Evolutionary conservation across 2,329 filamentous ascomycete genomes (phyloP).

Genomic region (Aspergillus oerlinghausenensis): DNA sequence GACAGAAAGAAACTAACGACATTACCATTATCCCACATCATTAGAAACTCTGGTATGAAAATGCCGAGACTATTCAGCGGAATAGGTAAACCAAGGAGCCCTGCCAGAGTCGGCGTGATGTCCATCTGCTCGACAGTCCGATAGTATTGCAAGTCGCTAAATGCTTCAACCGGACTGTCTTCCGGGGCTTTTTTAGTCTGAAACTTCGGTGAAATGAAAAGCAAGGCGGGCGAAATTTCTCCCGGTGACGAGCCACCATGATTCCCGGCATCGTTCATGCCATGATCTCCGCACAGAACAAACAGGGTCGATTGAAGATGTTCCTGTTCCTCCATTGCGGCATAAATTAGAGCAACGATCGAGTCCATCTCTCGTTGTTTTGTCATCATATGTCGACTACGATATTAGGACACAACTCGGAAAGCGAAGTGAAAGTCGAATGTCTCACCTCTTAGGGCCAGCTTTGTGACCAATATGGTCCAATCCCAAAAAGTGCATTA

Average conservation of each 20-base stretch:
- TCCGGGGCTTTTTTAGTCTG: slow-evolving; percentile 47
- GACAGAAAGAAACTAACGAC: background rate
- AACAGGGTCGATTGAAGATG: slow-evolving; percentile 77
- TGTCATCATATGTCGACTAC: slow-evolving; percentile 79
- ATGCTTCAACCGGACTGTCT: slow-evolving; percentile 54
- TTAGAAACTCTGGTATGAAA: slow-evolving; percentile 73
- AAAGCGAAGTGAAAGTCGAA: slow-evolving; percentile 2
- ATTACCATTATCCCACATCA: slow-evolving; percentile 67
- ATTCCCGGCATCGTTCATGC: slow-evolving; percentile 99
- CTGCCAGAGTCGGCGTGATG: slow-evolving; percentile 82
- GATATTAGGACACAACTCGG: slow-evolving; percentile 14
- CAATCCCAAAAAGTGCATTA: slow-evolving; percentile 90
- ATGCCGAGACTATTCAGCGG: slow-evolving; percentile 87
- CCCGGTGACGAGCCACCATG: slow-evolving; percentile 91
- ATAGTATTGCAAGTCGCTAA: slow-evolving; percentile 78
- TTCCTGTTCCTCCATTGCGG: slow-evolving; percentile 63
- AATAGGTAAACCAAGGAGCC: slow-evolving; percentile 79
- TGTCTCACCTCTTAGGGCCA: slow-evolving; percentile 68
- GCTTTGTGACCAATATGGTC: slow-evolving; percentile 98
- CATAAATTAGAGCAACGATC: slow-evolving; percentile 71
- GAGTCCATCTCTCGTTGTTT: slow-evolving; percentile 94
- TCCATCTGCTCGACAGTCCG: slow-evolving; percentile 86
- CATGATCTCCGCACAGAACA: slow-evolving; percentile 87
- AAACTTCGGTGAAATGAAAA: slow-evolving; percentile 86
- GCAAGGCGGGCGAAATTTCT: slow-evolving; percentile 86